Evolutionary conservation across 148 eudicot genomes (phyloP), one percentile per base, ranked within the genome.

Genomic region (Spergularia bocconei): DNA sequence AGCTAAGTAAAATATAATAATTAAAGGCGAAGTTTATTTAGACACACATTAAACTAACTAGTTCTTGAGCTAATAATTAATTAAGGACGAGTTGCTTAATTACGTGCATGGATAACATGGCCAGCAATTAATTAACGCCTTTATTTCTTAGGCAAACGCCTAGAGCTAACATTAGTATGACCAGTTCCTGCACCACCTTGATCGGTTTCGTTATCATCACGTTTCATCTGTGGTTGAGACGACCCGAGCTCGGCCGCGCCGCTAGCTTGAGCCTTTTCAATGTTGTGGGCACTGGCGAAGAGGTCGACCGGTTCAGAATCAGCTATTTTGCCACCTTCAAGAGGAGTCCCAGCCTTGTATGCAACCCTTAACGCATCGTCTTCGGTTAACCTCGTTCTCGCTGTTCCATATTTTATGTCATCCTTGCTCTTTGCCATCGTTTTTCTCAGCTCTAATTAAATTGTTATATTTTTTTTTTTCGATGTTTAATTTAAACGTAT

Each of bases 301-400:
- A 89, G 77, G 70, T 89, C 85, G 7, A 89, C 80, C 0, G 87
- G 85, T 12, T 89, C 84, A 11, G 91, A 89, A 6, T 89, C 93
- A 1, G 93, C 85, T 3, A 89, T 89, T 67, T 85, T 87, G 4
- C 93, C 93, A 0, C 67, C 84, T 75, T 89, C 91, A 4, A 87
- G 84, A 0, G 93, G 93, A 3, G 87, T 82, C 12, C 85, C 88
- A 2, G 81, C 86, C 66, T 59, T 70, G 82, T 82, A 84, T 6
- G 77, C 77, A 23, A 75, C 85, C 75, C 93, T 84, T n/a, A 80
- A 50, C 7, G 89, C 65, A 9, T 84, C 86, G 59, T 89, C 87
- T 78, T 82, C 89, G 14, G 75, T 78, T 41, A 78, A 68, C 69
- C 75, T 77, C 2, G 87, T 81, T 70, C 77, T 86, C 13, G 86